phyloP scores from a whole-genome alignment of 2,329 filamentous ascomycete species.

The Pseudocercospora macadamiae region DNA sequence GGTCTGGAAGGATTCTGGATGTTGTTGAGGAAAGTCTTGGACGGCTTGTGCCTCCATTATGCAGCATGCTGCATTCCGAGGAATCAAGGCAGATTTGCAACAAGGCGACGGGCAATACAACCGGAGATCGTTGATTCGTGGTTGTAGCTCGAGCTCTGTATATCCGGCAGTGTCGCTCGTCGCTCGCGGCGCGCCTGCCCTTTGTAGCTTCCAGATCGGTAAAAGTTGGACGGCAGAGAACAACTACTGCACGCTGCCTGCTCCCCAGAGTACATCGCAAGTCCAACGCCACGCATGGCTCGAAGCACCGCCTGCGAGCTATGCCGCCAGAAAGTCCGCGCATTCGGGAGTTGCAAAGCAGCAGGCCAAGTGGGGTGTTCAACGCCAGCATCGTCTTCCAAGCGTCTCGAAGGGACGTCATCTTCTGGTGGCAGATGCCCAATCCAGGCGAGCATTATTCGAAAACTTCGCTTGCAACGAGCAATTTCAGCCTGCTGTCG shows the following conservation, averaged over 20 bases:
- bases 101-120: background rate
- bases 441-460: too few species aligned
- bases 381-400: background rate
- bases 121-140: background rate
- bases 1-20: background rate
- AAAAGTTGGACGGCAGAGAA: background rate
- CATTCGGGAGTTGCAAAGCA: background rate
- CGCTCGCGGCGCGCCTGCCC: background rate
- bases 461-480: too few species aligned
- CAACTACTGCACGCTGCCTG: background rate
- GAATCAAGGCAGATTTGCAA: background rate
- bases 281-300: background rate
- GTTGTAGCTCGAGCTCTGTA: background rate
- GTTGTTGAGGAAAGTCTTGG: background rate
- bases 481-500: background rate
- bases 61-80: background rate
- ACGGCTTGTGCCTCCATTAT: background rate
- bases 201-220: background rate
- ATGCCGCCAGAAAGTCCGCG: background rate
- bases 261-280: slow-evolving; percentile 1
- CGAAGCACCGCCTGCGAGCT: background rate
- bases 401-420: background rate
- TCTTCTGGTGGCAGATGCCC: background rate
- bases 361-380: background rate
- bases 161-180: background rate